Evolutionary conservation across 768 basidiomycete species (phyloP), one percentile per base, ranked within the genome.

Genomic region (Boletus subcaerulescens): DNA sequence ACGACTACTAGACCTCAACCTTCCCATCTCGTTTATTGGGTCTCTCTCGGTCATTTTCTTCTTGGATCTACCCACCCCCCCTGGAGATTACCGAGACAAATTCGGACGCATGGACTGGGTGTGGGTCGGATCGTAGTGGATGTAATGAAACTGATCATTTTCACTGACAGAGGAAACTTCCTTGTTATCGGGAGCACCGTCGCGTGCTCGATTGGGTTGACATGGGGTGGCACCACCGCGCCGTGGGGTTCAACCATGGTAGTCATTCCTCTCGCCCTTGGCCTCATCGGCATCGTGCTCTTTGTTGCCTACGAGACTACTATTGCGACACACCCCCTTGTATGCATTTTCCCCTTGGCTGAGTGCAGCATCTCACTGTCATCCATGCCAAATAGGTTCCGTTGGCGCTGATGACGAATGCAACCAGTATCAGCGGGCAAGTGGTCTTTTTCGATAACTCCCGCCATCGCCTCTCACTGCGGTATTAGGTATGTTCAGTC

Each of bases 151-250:
- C 32, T 62, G 20, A 51, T 29, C n/a, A 12, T 2, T 35, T 60
- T 18, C 22, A 10, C 17, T 29, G 3, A 38, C 38, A 76, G 78
- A 20, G 74, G 75, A 8, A 76, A 74, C 41, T 12, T 67, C 4
- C 42, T 76, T 6, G 53, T 77, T 15, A 70, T 72, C 33, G 52
- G 59, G 1, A 65, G 66, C 26, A 70, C 71, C 1, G 62, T 65
- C 4, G 60, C 69, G 26, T 53, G 55, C 22, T 61, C 66, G 9
- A 60, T 76, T 36, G 73, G 64, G 14, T 52, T 76, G 45, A 73
- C 77, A 10, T 74, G 73, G 77, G 81, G 74, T 3, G 80, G 81
- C 8, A 64, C 71, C 7, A 57, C 61, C 3, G 76, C 69, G 48
- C 55, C 74, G 1, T 82, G 80, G 80, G 50, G 58, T 5, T 76